These are phyloP conservation scores for Vicia villosa DNA, from an alignment of 306 rosid species.

Conservation along the genomic window DNA sequence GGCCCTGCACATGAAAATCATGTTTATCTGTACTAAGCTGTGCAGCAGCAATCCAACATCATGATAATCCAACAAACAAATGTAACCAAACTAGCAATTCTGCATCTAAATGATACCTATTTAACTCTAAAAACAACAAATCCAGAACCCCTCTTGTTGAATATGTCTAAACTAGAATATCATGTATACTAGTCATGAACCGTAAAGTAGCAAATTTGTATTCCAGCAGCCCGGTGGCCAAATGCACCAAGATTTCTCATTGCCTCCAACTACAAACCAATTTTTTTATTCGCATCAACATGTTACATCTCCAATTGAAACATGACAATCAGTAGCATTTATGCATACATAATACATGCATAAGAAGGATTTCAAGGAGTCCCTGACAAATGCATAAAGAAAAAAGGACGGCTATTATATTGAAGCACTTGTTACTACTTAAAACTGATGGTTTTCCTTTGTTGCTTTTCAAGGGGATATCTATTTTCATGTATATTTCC, in stretches of 20 bases:
- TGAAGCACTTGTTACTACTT: slow-evolving; percentile 20
- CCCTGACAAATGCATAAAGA: neutral
- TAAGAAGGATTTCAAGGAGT: neutral
- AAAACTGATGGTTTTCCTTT: neutral
- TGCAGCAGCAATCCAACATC: too few species aligned
- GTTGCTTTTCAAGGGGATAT: neutral
- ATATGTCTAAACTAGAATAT: neutral
- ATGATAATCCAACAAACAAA: too few species aligned
- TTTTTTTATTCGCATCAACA: neutral
- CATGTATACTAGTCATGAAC: neutral
- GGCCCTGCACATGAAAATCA: too few species aligned
- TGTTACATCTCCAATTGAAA: neutral
- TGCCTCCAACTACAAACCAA: neutral
- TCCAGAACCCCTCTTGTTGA: neutral
- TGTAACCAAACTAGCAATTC: slow-evolving; percentile 10
- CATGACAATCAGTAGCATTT: slow-evolving; percentile 5
- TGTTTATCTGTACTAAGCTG: too few species aligned
- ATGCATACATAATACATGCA: neutral
- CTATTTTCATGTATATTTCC: neutral
- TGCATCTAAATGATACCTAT: neutral
- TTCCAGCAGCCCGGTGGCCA: slow-evolving; percentile 15
- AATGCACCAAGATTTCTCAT: neutral
- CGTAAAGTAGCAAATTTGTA: slow-evolving; percentile 21
- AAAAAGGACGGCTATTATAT: neutral
- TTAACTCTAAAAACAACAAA: neutral